Base-by-base conservation (phyloP, 164 flowering plant species). In the Akebia trifoliata region DNA sequence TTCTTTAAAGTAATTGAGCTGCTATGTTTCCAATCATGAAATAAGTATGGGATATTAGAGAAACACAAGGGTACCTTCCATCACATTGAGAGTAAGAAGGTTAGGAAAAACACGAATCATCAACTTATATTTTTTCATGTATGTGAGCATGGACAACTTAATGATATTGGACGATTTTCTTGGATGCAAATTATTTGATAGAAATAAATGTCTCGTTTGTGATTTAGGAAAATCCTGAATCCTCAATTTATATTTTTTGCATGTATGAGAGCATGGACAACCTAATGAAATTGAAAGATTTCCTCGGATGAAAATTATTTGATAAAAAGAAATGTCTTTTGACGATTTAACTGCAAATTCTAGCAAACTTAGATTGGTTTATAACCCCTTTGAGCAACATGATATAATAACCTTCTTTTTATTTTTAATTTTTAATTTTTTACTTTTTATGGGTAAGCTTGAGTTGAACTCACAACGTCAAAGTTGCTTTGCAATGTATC, bases 331-430 rank as follows among this genome's bases (percentile, higher is more conserved):
- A 5, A 3, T 48, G 21, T 12, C 44, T n/a, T n/a, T n/a, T n/a
- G n/a, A 17, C 53, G 32, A 25, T 71, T 62, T 50, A 31, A 44
- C 50, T 56, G 26, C 65, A 87, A 90, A 65, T 67, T 7, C 90
- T 92, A 20, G 62, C 65, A 34, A 76, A 74, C 65, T 66, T 85
- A 39, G 84, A 88, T 64, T 85, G 81, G 85, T 85, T 88, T 65
- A 24, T 24, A 29, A 8, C 46, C 21, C n/a, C n/a, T n/a, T n/a
- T n/a, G n/a, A n/a, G n/a, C n/a, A n/a, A n/a, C n/a, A n/a, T n/a
- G n/a, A n/a, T n/a, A n/a, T n/a, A n/a, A 14, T 37, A 18, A 20
- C 48, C 8, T 30, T 56, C n/a, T 53, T 39, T 6, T 49, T 29
- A n/a, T n/a, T n/a, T n/a, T n/a, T n/a, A n/a, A n/a, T n/a, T n/a